Percentiles rank a stretch among this genome's conserved stretches.
These are phyloP conservation scores for Cyclocybe aegerita DNA, from an alignment of 768 basidiomycete species.

Conservation along the genomic window DNA sequence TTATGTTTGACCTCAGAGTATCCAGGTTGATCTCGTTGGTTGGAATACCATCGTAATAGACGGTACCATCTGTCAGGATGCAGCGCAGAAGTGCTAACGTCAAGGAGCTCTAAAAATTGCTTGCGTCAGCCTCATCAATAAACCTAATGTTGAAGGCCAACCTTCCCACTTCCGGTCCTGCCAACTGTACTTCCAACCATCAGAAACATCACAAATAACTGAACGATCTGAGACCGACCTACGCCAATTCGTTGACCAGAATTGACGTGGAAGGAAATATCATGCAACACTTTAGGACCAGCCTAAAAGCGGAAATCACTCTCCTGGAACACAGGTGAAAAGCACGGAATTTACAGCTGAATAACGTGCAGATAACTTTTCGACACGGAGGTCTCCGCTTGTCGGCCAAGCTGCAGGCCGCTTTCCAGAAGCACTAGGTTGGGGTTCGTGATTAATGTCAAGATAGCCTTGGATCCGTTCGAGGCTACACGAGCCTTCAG, in stretches of 20 bases:
- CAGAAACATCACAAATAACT: not conserved
- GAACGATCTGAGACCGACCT: conserved; percentile 26
- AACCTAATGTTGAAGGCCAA: not conserved
- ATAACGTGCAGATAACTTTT: conserved; percentile 57
- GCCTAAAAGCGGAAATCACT: conserved; percentile 17
- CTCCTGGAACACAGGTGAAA: too few relatives aligned
- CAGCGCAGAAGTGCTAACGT: conserved; percentile 52
- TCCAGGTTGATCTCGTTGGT: conserved; percentile 50
- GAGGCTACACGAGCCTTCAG: conserved; percentile 22
- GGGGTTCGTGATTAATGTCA: conserved; percentile 56
- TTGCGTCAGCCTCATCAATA: not conserved
- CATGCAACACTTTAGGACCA: conserved; percentile 54
- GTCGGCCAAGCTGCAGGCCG: conserved; percentile 71
- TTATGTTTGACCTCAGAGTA: conserved; percentile 51
- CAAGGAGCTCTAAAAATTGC: conserved; percentile 23
- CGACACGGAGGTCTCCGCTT: conserved; percentile 52
- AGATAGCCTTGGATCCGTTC: conserved; percentile 76
- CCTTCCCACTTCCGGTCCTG: conserved; percentile 26
- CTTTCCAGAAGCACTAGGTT: conserved; percentile 33
- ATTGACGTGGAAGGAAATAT: conserved; percentile 50
- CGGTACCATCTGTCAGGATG: conserved; percentile 49
- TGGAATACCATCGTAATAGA: conserved; percentile 50
- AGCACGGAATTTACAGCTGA: conserved; percentile 26
- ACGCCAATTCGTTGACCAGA: conserved; percentile 58
- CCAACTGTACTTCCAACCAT: conserved; percentile 11